Evolutionary conservation across 768 basidiomycete species (phyloP).

Genomic region (Terana coerulea): DNA sequence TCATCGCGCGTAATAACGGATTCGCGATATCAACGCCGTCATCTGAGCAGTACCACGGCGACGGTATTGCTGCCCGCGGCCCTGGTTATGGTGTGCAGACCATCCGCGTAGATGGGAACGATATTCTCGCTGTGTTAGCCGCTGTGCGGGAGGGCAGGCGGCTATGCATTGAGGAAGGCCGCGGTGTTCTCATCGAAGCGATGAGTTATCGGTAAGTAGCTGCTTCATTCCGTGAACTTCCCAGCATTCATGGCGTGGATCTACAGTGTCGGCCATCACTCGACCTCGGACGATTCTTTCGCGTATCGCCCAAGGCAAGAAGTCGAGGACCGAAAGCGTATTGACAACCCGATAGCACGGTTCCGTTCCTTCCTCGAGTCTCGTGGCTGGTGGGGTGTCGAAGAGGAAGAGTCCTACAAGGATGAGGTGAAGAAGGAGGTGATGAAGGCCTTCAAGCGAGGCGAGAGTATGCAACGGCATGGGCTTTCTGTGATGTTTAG

Average conservation of each 20-base stretch:
- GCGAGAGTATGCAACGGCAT: conserved; percentile 64
- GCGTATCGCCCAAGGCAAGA: conserved; percentile 88
- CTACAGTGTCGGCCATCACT: conserved; percentile 84
- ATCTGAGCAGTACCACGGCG: conserved; percentile 85
- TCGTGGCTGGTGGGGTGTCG: conserved; percentile 78
- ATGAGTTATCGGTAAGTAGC: conserved; percentile 76
- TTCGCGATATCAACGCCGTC: conserved; percentile 95
- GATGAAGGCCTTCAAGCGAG: conserved; percentile 71
- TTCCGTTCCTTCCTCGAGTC: conserved; percentile 85
- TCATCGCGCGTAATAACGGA: conserved; percentile 79
- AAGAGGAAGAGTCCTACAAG: conserved; percentile 72
- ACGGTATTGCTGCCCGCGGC: conserved; percentile 89
- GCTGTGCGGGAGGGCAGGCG: conserved; percentile 70
- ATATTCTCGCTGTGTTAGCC: conserved; percentile 76
- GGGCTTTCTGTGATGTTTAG: conserved; percentile 80
- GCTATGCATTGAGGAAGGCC: conserved; percentile 70
- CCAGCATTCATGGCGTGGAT: not conserved
- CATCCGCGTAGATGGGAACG: conserved; percentile 91
- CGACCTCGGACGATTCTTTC: conserved; percentile 93
- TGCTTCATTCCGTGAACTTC: not conserved
- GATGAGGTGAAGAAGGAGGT: conserved; percentile 67
- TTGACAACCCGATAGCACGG: conserved; percentile 84
- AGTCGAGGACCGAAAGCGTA: conserved; percentile 87
- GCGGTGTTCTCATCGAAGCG: conserved; percentile 82
- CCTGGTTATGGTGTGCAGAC: conserved; percentile 92